phyloP scores from a whole-genome alignment of 106 monocot species.

The Vanilla planifolia region DNA sequence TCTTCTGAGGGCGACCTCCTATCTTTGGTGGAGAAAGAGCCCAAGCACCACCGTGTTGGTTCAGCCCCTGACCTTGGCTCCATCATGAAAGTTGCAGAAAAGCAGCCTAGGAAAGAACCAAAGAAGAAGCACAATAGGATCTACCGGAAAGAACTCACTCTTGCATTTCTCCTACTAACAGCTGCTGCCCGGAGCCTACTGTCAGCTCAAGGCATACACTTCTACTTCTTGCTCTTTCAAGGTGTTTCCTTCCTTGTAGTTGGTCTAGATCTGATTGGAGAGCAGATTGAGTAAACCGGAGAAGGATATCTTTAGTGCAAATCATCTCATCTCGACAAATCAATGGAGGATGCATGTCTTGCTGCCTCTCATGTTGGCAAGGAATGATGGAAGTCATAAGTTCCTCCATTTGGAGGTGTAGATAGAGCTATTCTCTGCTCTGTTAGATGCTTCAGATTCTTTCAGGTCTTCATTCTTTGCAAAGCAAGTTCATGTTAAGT shows the following conservation, averaged over 20 bases:
- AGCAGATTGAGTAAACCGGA: constrained; percentile 65
- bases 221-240: constrained; percentile 94
- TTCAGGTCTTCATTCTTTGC: constrained; percentile 48
- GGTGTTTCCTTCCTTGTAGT: constrained; percentile 90
- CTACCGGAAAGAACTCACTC: constrained; percentile 78
- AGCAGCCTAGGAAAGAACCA: constrained; percentile 16
- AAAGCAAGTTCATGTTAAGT: constrained; percentile 20
- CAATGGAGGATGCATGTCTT: background rate
- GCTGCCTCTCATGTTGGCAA: background rate
- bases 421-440: constrained; percentile 28
- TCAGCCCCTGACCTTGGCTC: constrained; percentile 46
- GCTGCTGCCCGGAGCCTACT: constrained; percentile 76
- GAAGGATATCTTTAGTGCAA: too few species aligned
- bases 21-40: constrained; percentile 41
- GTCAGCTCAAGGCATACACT: constrained; percentile 94
- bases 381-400: background rate
- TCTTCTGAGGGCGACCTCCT: constrained; percentile 87
- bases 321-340: too few species aligned
- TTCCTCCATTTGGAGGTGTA: constrained; percentile 25
- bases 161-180: constrained; percentile 76
- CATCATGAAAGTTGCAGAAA: constrained; percentile 30
- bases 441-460: constrained; percentile 33
- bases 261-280: constrained; percentile 88
- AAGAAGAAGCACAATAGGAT: constrained; percentile 92
- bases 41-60: constrained; percentile 21